Conservation (phyloP, 2,329 filamentous ascomycete species). For the Paracorniculantispora psalliotae region DNA sequence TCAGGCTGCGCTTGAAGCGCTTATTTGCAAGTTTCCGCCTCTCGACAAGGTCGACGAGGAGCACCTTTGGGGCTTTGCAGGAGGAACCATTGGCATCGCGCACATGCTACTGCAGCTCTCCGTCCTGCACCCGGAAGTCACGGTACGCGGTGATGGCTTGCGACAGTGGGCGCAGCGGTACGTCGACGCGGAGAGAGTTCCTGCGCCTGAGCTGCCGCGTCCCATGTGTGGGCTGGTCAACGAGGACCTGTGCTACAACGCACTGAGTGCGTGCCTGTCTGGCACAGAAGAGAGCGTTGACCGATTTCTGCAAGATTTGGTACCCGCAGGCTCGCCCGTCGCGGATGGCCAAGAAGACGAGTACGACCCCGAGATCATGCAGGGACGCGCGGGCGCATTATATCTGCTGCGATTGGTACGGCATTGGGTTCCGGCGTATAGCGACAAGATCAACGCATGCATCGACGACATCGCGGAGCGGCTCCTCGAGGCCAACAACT, state of each 20-base stretch:
- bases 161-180: constrained; percentile 38
- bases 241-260: constrained; percentile 36
- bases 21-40: constrained; percentile 25
- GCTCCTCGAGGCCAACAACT: constrained; percentile 38
- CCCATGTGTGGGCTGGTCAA: constrained; percentile 33
- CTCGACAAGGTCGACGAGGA: constrained; percentile 22
- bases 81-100: constrained; percentile 43
- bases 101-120: constrained; percentile 44
- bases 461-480: constrained; percentile 40
- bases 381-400: constrained; percentile 59
- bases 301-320: constrained; percentile 27
- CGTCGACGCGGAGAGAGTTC: constrained; percentile 28
- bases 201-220: constrained; percentile 30
- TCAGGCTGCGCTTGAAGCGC: constrained; percentile 21
- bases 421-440: constrained; percentile 43
- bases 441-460: constrained; percentile 41
- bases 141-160: constrained; percentile 32
- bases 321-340: constrained; percentile 15
- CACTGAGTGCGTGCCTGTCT: constrained; percentile 34
- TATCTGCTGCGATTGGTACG: constrained; percentile 58
- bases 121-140: constrained; percentile 30
- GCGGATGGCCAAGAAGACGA: constrained; percentile 24
- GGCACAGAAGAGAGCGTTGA: constrained; percentile 27
- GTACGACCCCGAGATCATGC: constrained; percentile 51
- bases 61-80: constrained; percentile 37